These are phyloP conservation scores for Rhizopogon vulgaris DNA, from an alignment of 768 basidiomycete species.

Conservation along the genomic window DNA sequence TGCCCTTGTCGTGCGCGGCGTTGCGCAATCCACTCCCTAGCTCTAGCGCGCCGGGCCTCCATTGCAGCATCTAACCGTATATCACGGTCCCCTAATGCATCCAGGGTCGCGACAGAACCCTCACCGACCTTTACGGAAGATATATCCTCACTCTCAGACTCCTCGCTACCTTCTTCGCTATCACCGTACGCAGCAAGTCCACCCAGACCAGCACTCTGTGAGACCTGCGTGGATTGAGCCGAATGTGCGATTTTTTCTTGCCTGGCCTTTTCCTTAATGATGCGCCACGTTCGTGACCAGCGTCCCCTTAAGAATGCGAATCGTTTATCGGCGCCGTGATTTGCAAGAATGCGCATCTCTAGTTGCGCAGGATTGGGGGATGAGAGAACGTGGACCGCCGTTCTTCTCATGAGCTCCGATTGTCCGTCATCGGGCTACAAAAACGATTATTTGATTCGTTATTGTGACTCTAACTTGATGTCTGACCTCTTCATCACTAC, in stretches of 20 bases:
- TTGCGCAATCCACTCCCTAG: constrained; percentile 53
- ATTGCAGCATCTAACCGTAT: constrained; percentile 23
- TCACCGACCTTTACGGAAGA: neutral
- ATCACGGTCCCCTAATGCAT: neutral
- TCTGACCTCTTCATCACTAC: constrained; percentile 63
- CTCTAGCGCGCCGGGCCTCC: constrained; percentile 47
- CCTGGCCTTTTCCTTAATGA: constrained; percentile 43
- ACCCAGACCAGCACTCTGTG: constrained; percentile 31
- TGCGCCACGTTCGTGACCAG: constrained; percentile 62
- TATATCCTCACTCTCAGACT: neutral
- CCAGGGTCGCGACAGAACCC: neutral
- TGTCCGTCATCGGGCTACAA: constrained; percentile 56
- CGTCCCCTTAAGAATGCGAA: constrained; percentile 81
- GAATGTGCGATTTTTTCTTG: constrained; percentile 18
- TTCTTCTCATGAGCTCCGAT: constrained; percentile 65
- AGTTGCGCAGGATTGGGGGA: constrained; percentile 78
- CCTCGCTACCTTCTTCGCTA: constrained; percentile 38
- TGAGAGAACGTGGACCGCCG: constrained; percentile 58
- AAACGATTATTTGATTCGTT: neutral
- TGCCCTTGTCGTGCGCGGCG: constrained; percentile 27
- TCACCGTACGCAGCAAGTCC: constrained; percentile 56
- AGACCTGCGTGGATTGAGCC: constrained; percentile 9
- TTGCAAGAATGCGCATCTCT: constrained; percentile 85
- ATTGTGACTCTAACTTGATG: neutral
- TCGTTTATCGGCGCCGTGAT: constrained; percentile 70